Conservation (phyloP, 108 stramenopile genomes). For the Cyclostephanos invisitatus region DNA sequence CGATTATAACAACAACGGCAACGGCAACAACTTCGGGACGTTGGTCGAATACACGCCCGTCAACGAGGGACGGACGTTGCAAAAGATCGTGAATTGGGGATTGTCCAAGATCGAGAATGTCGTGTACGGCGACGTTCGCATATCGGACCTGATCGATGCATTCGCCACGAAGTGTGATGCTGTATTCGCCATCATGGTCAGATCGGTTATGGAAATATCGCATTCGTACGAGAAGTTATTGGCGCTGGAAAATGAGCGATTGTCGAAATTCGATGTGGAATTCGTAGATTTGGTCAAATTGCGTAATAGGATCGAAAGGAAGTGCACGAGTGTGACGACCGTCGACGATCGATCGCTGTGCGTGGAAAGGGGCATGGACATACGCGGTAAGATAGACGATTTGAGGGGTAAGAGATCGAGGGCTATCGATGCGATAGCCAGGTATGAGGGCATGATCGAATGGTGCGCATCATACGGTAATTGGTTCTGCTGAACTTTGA, state of each 20-base stretch:
- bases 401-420: constrained; percentile 23
- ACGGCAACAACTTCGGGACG: no score
- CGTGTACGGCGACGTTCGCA: constrained; percentile 8
- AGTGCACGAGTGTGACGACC: constrained; percentile 22
- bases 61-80: no score
- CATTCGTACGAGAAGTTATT: constrained; percentile 24
- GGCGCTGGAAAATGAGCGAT: constrained; percentile 23
- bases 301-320: constrained; percentile 39
- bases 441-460: constrained; percentile 33
- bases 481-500: constrained; percentile 41
- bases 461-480: constrained; percentile 50
- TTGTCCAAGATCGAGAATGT: constrained; percentile 34
- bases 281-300: constrained; percentile 37
- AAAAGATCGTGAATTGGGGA: constrained; percentile 30
- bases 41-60: no score
- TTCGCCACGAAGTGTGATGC: constrained; percentile 35
- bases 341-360: constrained; percentile 37
- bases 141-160: constrained; percentile 35
- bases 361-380: constrained; percentile 38
- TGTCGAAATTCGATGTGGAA: constrained; percentile 32
- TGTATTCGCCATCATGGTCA: constrained; percentile 27
- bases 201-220: constrained; percentile 30
- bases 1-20: no score
- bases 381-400: constrained; percentile 29
- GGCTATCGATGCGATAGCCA: constrained; percentile 19